Evolutionary conservation across 202 grass and related monocot species (phyloP), one percentile per base, ranked within the genome.

Genomic region (Dendrocalamus latiflorus): DNA sequence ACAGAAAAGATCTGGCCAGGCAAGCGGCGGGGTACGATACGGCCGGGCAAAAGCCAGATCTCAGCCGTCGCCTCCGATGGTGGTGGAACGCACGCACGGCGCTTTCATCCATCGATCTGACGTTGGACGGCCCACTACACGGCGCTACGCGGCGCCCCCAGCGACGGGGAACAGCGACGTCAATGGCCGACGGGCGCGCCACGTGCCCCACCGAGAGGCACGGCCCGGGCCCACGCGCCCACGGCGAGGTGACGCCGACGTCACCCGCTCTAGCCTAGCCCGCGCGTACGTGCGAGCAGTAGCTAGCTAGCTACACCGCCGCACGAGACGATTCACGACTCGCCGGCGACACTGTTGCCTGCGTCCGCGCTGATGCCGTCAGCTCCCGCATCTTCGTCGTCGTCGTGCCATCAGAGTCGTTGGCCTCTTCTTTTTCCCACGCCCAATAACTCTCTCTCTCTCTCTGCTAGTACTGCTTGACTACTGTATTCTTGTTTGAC

Each of bases 111-210:
- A 42, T 11, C 30, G 54, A 43, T 26, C 33, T 76, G 70, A 76
- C 83, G 63, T 83, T 87, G 65, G 73, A 79, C 61, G 68, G 72
- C 50, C 69, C 80, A 90, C 89, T 76, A 65, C 56, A 25, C 50
- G 51, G 8, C 51, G 51, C 56, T 0, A 12, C 10, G 22, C 64
- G 21, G 16, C 43, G 25, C 65, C 70, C 67, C 24, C 4, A 25
- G 51, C 64, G 53, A 38, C 47, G 56, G 64, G 57, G 42, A 45
- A 89, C 63, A 77, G 70, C 81, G 84, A 93, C 87, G 66, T 68
- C 81, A 54, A 78, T 88, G 84, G 91, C 57, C 18, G 77, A 7
- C 61, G 8, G 12, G 9, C 13, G 8, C n/a, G 55, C 85, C 79
- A 86, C 76, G 89, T 84, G 68, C 42, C 41, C 60, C 71, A 14